Base-by-base conservation (phyloP, 176 grass and related monocot species). In the Juncus effusus region DNA sequence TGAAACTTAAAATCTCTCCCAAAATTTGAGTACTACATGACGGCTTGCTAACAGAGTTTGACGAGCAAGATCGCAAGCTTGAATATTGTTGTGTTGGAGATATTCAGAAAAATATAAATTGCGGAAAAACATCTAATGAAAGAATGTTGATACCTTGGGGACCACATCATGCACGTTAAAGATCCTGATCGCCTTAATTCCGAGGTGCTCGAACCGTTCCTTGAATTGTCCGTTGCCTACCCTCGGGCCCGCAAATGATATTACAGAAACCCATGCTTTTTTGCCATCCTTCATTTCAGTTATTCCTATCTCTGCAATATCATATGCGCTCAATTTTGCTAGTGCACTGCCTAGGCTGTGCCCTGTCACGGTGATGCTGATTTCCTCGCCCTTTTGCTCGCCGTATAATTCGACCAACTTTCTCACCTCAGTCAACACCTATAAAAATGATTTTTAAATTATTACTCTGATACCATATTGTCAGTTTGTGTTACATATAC, bases 261-360 rank as follows among this genome's bases (percentile, higher is more conserved):
- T 83, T 61, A 96, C 82, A 65, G 84, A 80, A 65, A 88, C 61
- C 19, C 66, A 57, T 10, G 74, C 76, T 49, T n/a, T 62, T 58
- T 60, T 69, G 38, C 65, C 84, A 28, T 51, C 65, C 8, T 36
- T 52, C 3, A 44, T 12, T 7, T 40, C 8, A 77, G 83, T 86
- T 38, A 74, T 38, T 5, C 62, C 59, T 38, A 62, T 74, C 74
- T 96, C 92, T 7, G 92, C 92, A 14, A 96, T 59, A 79, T 96
- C 92, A 68, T 86, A 96, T 40, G 85, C 87, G 73, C 79, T 86
- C 10, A 91, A 60, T 41, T 73, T 71, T 61, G 92, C 92, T 3
- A 96, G 79, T 1, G 93, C 85, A 70, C 87, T 88, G 61, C 93
- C 93, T 28, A 96, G 74, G 74, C 87, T 91, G 93, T 96, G 92